A percentile compares a stretch with the other conserved stretches of the same genome.
Evolutionary conservation across 495 filamentous ascomycete genomes (phyloP).

Genomic region (Penicillium egyptiacum): DNA sequence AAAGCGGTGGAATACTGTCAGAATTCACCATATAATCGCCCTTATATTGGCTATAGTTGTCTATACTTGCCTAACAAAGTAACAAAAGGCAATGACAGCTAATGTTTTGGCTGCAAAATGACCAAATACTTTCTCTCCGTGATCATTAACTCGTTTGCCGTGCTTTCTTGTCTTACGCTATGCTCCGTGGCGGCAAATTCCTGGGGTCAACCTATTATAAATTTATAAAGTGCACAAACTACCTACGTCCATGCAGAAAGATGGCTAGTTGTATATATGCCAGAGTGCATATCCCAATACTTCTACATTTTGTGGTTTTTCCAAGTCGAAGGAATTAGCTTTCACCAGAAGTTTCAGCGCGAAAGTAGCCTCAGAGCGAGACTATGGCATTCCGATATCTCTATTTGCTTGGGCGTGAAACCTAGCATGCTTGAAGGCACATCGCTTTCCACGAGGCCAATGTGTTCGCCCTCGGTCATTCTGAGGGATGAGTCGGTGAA

Average conservation of each 20-base stretch:
- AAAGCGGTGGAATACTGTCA: background rate
- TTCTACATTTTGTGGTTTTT: background rate
- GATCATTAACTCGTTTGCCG: background rate
- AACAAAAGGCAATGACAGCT: too few relatives aligned
- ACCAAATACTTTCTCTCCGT: background rate
- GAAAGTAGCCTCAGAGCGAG: background rate
- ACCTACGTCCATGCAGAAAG: background rate
- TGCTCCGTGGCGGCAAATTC: background rate
- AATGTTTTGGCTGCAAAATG: background rate
- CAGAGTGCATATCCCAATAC: background rate
- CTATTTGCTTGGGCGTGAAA: background rate
- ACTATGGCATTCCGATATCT: background rate
- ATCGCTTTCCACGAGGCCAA: background rate
- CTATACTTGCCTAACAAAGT: too few relatives aligned
- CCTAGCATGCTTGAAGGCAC: background rate
- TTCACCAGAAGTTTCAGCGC: background rate
- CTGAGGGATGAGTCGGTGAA: background rate
- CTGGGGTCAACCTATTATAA: background rate
- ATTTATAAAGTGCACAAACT: background rate
- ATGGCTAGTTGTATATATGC: background rate
- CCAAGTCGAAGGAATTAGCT: background rate
- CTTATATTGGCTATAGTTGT: background rate
- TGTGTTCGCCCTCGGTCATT: background rate
- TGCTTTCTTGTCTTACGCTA: background rate
- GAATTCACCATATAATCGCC: background rate